Percentiles rank a stretch among this genome's conserved stretches.
Conservation (phyloP, 2,329 filamentous ascomycete species). For the Fusarium domesticum region DNA sequence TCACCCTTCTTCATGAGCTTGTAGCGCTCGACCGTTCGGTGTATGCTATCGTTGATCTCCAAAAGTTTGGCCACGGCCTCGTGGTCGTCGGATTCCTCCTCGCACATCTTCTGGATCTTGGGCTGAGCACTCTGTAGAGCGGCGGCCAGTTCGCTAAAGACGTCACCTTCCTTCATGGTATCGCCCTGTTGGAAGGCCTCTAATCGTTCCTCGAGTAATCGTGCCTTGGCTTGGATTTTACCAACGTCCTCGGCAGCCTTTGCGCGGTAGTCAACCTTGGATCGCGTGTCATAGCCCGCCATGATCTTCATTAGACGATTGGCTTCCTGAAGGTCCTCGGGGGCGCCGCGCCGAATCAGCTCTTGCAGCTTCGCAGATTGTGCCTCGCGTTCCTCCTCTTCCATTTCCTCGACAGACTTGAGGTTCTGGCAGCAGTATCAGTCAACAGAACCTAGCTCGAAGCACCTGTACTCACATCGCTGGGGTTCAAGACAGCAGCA, state of each 20-base stretch:
- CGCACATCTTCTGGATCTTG: conserved; percentile 99
- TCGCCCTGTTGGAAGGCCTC: conserved; percentile 81
- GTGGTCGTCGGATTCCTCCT: conserved; percentile 95
- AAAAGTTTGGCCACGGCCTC: conserved; percentile 93
- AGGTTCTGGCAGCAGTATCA: conserved; percentile 62
- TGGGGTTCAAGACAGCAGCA: conserved; percentile 93
- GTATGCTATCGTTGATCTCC: conserved; percentile 98
- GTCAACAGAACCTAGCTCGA: conserved; percentile 40
- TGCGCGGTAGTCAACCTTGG: conserved; percentile 95
- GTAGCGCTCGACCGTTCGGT: conserved; percentile 92
- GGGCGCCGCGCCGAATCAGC: conserved; percentile 85
- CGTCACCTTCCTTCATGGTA: conserved; percentile 65
- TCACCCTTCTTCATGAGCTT: conserved; percentile 96
- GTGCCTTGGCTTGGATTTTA: conserved; percentile 94
- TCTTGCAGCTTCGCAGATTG: conserved; percentile 99
- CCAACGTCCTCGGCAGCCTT: conserved; percentile 94
- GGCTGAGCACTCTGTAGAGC: conserved; percentile 90
- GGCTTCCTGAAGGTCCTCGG: conserved; percentile 92
- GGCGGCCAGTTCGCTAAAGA: conserved; percentile 80
- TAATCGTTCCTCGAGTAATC: conserved; percentile 86
- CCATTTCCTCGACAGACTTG: conserved; percentile 97
- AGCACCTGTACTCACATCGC: conserved; percentile 67
- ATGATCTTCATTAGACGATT: conserved; percentile 99
- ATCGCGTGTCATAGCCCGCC: conserved; percentile 92
- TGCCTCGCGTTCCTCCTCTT: conserved; percentile 89